A percentile compares a stretch with the other conserved stretches of the same genome.
phyloP scores from a whole-genome alignment of 2,329 filamentous ascomycete species.

The Elsinoe australis region DNA sequence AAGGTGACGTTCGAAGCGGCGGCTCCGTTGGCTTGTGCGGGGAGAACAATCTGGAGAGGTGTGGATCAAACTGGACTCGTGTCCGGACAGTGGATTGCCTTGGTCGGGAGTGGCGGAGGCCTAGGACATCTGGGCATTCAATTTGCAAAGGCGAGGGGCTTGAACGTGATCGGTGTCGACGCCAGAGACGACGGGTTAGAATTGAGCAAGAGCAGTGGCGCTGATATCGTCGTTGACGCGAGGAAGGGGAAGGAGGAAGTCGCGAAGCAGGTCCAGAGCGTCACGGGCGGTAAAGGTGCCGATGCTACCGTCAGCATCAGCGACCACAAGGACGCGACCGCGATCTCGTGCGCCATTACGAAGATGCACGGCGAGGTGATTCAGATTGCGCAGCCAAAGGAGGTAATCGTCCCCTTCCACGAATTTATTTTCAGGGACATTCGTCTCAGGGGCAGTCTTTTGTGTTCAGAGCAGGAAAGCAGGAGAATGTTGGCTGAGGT shows the following conservation, averaged over 20 bases:
- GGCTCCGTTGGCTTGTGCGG: slow-evolving; percentile 52
- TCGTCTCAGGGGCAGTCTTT: slow-evolving; percentile 38
- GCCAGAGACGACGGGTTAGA: slow-evolving; percentile 48
- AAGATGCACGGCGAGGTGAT: slow-evolving; percentile 53
- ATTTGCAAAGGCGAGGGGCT: slow-evolving; percentile 44
- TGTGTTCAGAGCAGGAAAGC: slow-evolving; percentile 30
- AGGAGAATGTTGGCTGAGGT: slow-evolving; percentile 30
- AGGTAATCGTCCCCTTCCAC: slow-evolving; percentile 34
- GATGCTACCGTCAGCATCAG: slow-evolving; percentile 48
- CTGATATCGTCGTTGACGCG: slow-evolving; percentile 48
- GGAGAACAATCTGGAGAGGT: slow-evolving; percentile 45
- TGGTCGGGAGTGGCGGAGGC: slow-evolving; percentile 38
- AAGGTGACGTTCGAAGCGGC: slow-evolving; percentile 44
- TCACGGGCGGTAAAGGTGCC: slow-evolving; percentile 44
- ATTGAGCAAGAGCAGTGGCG: slow-evolving; percentile 42
- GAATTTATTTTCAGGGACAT: slow-evolving; percentile 51
- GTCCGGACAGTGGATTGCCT: slow-evolving; percentile 34
- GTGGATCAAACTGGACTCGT: slow-evolving; percentile 38
- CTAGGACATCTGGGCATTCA: slow-evolving; percentile 48
- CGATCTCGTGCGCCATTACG: slow-evolving; percentile 48
- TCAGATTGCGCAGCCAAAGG: slow-evolving; percentile 49
- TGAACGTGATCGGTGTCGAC: slow-evolving; percentile 49
- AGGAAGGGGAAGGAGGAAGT: slow-evolving; percentile 42
- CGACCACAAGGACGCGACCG: slow-evolving; percentile 46
- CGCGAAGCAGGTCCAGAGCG: slow-evolving; percentile 41